These are phyloP conservation scores for Fusarium cyanostomum DNA, from an alignment of 2,329 filamentous ascomycete species.

Conservation along the genomic window DNA sequence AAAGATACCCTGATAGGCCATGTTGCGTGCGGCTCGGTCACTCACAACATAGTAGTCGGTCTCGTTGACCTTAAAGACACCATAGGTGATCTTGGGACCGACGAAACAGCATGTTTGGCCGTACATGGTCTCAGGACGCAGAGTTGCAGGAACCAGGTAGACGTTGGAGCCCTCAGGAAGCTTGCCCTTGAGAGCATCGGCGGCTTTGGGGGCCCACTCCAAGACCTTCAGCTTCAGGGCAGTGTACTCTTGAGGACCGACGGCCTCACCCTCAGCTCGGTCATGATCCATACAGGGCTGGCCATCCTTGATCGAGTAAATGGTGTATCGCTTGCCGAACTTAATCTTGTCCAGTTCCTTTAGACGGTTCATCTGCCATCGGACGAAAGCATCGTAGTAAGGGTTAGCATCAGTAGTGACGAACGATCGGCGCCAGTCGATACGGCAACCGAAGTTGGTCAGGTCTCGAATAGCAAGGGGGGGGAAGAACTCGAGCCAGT, in stretches of 20 bases:
- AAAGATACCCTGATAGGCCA: constrained; percentile 93
- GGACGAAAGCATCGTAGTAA: constrained; percentile 94
- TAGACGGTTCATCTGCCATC: constrained; percentile 96
- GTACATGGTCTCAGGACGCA: constrained; percentile 98
- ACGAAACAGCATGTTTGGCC: constrained; percentile 97
- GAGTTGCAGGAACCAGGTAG: constrained; percentile 90
- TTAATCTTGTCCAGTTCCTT: constrained; percentile 92
- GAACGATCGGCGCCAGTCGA: constrained; percentile 93
- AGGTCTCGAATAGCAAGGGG: constrained; percentile 72
- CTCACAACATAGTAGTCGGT: constrained; percentile 87
- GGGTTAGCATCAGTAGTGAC: constrained; percentile 97
- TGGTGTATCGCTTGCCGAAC: constrained; percentile 91
- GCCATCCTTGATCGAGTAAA: constrained; percentile 70
- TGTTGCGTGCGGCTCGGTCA: constrained; percentile 89
- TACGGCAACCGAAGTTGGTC: constrained; percentile 82
- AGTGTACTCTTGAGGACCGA: constrained; percentile 88
- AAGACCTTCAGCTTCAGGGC: constrained; percentile 90
- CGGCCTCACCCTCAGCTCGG: constrained; percentile 57
- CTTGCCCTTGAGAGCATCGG: constrained; percentile 77
- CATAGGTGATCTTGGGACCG: constrained; percentile 88
- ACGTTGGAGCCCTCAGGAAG: constrained; percentile 81
- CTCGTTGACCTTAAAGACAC: constrained; percentile 81
- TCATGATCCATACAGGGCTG: constrained; percentile 61
- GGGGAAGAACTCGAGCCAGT: constrained; percentile 93
- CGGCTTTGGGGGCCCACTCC: constrained; percentile 84